Conservation (phyloP, 2,329 filamentous ascomycete species). For the Fusarium sp. region DNA sequence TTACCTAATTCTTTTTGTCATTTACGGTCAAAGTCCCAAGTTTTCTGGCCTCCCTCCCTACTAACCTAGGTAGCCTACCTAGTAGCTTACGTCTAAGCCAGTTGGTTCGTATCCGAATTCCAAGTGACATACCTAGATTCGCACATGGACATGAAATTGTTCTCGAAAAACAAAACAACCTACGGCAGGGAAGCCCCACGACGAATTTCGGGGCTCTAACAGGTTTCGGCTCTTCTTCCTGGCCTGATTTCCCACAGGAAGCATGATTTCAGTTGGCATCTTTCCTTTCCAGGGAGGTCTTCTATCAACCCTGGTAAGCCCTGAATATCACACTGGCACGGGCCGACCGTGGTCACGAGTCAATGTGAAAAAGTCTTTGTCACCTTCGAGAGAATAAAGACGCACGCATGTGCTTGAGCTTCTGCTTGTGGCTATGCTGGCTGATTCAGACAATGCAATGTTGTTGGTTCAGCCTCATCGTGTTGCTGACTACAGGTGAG, state of each 20-base stretch:
- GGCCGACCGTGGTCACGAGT: conserved; percentile 33
- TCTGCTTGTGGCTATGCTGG: conserved; percentile 19
- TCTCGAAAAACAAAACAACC: conserved; percentile 21
- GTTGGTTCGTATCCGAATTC: background rate
- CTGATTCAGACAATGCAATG: conserved; percentile 15
- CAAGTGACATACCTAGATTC: background rate
- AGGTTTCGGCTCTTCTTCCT: conserved; percentile 39
- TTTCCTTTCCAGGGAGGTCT: conserved; percentile 38
- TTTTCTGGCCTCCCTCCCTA: background rate
- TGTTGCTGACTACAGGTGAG: conserved; percentile 21
- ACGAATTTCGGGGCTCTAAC: conserved; percentile 38
- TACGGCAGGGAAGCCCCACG: conserved; percentile 19
- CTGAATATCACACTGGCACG: conserved; percentile 28
- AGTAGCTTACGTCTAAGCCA: background rate
- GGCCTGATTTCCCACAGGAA: conserved; percentile 18
- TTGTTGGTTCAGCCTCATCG: conserved; percentile 17
- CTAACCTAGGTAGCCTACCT: too few relatives aligned
- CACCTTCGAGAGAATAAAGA: conserved; percentile 10
- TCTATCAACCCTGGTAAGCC: conserved; percentile 19
- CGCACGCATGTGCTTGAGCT: conserved; percentile 24
- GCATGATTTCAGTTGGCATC: conserved; percentile 24
- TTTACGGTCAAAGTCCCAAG: background rate
- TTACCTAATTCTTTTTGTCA: background rate
- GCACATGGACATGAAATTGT: conserved; percentile 16
- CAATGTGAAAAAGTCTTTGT: conserved; percentile 4